Evolutionary conservation across 148 eudicot species (phyloP).

Genomic region (Camellia japonica): DNA sequence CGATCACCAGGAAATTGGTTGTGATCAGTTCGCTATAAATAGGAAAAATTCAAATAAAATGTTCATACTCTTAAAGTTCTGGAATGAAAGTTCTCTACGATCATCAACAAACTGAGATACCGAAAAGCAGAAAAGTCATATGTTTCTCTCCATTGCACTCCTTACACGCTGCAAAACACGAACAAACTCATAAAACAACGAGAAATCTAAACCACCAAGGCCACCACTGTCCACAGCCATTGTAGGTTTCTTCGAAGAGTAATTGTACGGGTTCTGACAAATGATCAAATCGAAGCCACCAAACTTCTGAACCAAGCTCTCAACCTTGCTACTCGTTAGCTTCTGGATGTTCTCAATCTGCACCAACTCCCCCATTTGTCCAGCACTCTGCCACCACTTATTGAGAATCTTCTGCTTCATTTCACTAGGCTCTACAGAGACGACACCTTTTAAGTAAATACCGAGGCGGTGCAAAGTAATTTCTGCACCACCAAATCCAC

Average conservation of each 20-base stretch:
- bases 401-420: constrained; percentile 53
- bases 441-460: constrained; percentile 63
- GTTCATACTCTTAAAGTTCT: background rate
- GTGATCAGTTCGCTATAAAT: background rate
- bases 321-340: constrained; percentile 59
- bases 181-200: constrained; percentile 72
- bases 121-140: constrained; percentile 13
- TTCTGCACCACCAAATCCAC: constrained; percentile 88
- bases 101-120: background rate
- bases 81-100: background rate
- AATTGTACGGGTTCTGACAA: constrained; percentile 66
- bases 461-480: constrained; percentile 77
- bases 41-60: background rate
- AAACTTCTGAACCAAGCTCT: constrained; percentile 43
- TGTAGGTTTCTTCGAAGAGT: constrained; percentile 33
- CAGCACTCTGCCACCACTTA: constrained; percentile 74
- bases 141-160: constrained; percentile 36
- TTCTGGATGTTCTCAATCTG: constrained; percentile 68
- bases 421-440: constrained; percentile 77
- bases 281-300: constrained; percentile 75
- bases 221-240: constrained; percentile 25
- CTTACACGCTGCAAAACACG: constrained; percentile 74
- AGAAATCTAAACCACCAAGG: constrained; percentile 55
- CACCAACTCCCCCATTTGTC: constrained; percentile 74
- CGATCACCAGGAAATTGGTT: background rate